Evolutionary conservation across 1,284 basidiomycete species (phyloP).

Genomic region (Schizophyllum commune): DNA sequence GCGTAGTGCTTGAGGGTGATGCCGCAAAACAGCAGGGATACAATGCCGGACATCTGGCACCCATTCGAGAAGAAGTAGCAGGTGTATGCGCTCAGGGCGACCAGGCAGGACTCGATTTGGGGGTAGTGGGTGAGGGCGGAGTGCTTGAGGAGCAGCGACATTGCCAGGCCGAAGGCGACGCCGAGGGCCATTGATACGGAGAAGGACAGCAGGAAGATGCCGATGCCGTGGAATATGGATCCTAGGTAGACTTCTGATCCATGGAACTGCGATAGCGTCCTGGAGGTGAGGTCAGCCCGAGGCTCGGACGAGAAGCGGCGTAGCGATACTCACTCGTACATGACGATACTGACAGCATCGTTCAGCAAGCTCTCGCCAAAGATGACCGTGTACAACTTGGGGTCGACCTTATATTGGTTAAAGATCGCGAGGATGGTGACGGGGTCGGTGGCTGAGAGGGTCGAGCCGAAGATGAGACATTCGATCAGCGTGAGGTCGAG

Average conservation of each 20-base stretch:
- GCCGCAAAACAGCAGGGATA: constrained; percentile 96
- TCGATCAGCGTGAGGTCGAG: constrained; percentile 79
- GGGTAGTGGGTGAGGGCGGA: constrained; percentile 85
- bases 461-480: constrained; percentile 95
- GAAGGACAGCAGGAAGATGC: constrained; percentile 95
- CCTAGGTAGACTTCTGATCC: constrained; percentile 79
- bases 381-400: constrained; percentile 95
- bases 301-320: neutral
- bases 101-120: constrained; percentile 90
- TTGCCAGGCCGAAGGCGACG: constrained; percentile 82
- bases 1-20: constrained; percentile 99
- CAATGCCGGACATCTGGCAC: constrained; percentile 92
- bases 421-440: constrained; percentile 99
- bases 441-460: constrained; percentile 95
- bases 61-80: constrained; percentile 99
- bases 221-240: constrained; percentile 91
- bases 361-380: constrained; percentile 97
- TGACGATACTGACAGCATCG: constrained; percentile 99
- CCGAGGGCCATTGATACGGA: constrained; percentile 91
- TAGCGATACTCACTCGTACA: constrained; percentile 88
- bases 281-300: constrained; percentile 22
- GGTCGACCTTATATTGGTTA: constrained; percentile 98
- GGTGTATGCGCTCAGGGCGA: constrained; percentile 91
- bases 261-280: constrained; percentile 89
- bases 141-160: constrained; percentile 94